phyloP scores from a whole-genome alignment of 139 green algal species.

The Dunaliella sp. region DNA sequence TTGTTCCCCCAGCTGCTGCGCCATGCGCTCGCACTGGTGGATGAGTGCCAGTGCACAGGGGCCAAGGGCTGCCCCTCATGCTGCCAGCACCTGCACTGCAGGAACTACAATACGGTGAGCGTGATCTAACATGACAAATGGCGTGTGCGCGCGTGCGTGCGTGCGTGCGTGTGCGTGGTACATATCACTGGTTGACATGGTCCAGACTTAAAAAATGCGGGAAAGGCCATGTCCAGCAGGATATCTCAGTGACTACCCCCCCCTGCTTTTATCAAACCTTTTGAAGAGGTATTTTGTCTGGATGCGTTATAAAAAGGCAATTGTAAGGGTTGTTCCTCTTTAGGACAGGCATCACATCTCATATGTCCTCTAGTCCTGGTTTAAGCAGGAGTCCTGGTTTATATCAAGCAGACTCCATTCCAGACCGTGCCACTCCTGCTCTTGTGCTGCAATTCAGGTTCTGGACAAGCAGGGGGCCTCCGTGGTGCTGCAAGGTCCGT shows the following conservation, averaged over 20 bases:
- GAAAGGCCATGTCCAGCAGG: neutral
- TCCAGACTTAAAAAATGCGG: neutral
- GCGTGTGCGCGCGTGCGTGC: too few relatives aligned
- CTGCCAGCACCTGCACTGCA: conserved; percentile 82
- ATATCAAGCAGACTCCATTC: too few relatives aligned
- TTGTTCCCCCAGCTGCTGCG: conserved; percentile 71
- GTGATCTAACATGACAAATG: too few relatives aligned
- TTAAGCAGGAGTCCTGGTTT: too few relatives aligned
- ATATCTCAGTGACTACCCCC: neutral
- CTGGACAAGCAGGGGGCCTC: neutral
- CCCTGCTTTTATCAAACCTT: neutral
- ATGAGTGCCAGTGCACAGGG: conserved; percentile 64
- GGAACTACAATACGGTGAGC: conserved; percentile 79
- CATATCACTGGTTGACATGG: neutral
- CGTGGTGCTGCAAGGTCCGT: neutral
- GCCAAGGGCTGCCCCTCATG: conserved; percentile 80
- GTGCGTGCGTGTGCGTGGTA: too few relatives aligned
- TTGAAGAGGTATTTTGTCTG: too few relatives aligned
- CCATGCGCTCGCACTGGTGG: conserved; percentile 70
- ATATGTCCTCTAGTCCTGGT: too few relatives aligned
- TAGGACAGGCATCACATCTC: too few relatives aligned
- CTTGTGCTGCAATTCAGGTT: neutral
- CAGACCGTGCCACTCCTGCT: neutral
- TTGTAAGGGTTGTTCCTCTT: too few relatives aligned
- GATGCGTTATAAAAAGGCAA: neutral